Conservation (phyloP, 306 rosid species). For the Malus asiatica region DNA sequence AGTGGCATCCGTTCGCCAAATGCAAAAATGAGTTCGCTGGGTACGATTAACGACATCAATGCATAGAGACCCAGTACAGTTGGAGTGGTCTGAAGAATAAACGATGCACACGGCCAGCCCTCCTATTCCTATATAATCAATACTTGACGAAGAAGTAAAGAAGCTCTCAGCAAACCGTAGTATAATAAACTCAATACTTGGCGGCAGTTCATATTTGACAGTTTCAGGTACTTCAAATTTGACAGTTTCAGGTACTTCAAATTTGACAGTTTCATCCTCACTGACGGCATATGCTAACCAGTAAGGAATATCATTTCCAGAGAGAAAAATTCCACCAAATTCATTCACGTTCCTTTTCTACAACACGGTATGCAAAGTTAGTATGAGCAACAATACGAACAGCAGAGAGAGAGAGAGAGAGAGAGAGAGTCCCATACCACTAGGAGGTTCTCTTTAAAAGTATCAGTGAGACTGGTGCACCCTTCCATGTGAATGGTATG, state of each 20-base stretch:
- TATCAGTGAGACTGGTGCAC: not conserved
- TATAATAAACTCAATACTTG: not conserved
- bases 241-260: not conserved
- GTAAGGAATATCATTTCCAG: constrained; percentile 5
- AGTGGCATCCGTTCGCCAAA: not conserved
- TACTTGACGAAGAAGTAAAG: no score
- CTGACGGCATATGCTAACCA: not conserved
- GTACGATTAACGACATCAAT: not conserved
- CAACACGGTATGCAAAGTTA: not conserved
- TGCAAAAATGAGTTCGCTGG: not conserved
- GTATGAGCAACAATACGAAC: not conserved
- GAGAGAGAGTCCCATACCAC: constrained; percentile 8
- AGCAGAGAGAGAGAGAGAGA: not conserved
- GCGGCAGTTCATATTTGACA: not conserved
- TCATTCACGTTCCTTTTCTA: not conserved
- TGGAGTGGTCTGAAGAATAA: not conserved
- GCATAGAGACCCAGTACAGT: not conserved
- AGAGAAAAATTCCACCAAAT: not conserved
- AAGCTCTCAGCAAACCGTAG: no score
- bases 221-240: not conserved
- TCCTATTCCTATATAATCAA: no score
- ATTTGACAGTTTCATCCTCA: not conserved
- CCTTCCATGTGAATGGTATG: not conserved
- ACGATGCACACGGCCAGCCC: not conserved
- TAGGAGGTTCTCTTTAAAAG: not conserved